Evolutionary conservation across 2,329 filamentous ascomycete genomes (phyloP).

Genomic region (Pyrenochaeta sp.): DNA sequence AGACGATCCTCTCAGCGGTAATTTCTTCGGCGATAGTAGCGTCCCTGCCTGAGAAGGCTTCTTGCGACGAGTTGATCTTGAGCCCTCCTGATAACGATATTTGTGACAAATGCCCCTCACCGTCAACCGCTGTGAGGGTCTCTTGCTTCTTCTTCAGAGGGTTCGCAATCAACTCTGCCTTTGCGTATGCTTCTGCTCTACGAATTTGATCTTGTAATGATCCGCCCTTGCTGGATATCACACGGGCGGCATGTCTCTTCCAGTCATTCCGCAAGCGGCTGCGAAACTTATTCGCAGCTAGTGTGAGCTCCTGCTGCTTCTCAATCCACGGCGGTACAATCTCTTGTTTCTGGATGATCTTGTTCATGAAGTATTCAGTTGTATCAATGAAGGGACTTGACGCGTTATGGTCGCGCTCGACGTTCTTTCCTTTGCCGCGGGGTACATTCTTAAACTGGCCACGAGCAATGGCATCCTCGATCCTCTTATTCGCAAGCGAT

Average conservation of each 20-base stretch:
- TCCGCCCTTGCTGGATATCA: conserved; percentile 81
- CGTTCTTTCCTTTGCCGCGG: conserved; percentile 72
- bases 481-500: conserved; percentile 86
- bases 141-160: conserved; percentile 59
- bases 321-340: conserved; percentile 98
- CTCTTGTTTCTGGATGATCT: conserved; percentile 96
- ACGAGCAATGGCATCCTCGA: conserved; percentile 90
- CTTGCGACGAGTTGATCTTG: conserved; percentile 35
- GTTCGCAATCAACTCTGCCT: conserved; percentile 74
- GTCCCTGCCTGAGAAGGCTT: conserved; percentile 5
- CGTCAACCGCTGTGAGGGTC: conserved; percentile 54
- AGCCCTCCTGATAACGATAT: conserved; percentile 57
- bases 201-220: conserved; percentile 75
- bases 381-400: conserved; percentile 93
- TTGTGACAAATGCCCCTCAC: conserved; percentile 57
- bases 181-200: conserved; percentile 76
- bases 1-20: conserved; percentile 26
- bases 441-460: conserved; percentile 88
- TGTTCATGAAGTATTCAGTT: conserved; percentile 98
- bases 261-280: conserved; percentile 80
- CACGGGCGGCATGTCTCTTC: conserved; percentile 80
- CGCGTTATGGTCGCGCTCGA: conserved; percentile 83
- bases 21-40: conserved; percentile 40
- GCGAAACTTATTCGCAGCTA: conserved; percentile 74
- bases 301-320: conserved; percentile 90